Evolutionary conservation across 2,329 filamentous ascomycete species (phyloP), one percentile per base, ranked within the genome.

Genomic region (Colletotrichum sp.): DNA sequence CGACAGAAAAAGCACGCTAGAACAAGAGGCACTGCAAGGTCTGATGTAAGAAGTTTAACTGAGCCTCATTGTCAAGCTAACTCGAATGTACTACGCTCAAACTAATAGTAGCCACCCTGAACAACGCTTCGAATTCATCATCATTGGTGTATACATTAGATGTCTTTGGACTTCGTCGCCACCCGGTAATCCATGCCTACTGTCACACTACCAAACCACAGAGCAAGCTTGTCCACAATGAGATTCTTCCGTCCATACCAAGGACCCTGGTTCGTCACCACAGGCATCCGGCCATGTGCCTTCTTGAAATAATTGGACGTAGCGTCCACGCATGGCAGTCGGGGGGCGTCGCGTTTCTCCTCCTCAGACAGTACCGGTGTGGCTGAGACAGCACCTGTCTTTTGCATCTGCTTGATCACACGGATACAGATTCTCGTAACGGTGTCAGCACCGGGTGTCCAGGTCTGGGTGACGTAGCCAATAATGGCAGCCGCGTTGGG

Each of bases 391-490:
- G 81, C 80, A 3, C 81, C 82, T 2, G 55, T 69, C 39, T 71
- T 81, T 59, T 86, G 81, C 88, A 90, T 90, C 70, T 86, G 80
- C 71, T 87, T 88, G 76, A 91, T 83, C 12, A 92, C 83, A 2
- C 90, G 85, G 26, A 87, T 86, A 21, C 90, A 82, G 18, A 90
- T 84, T 28, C 87, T 85, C 2, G 85, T 86, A 3, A 88, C 87
- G 3, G 88, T 86, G 68, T 93, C 92, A 1, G 91, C 90, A 4
- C 93, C 93, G 0, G 93, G 88, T 0, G 93, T 95, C 93, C 93
- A 95, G 0, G 90, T 90, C 0, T 90, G 89, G 63, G 93, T 91
- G 24, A 91, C 90, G 81, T 95, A 95, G 10, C 93, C 93, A 59
- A 93, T 86, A 44, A 93, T 85, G 68, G 92, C 87, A 2, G 88